Evolutionary conservation across 129 eudicot species (phyloP).

Genomic region (Sambucus nigra): DNA sequence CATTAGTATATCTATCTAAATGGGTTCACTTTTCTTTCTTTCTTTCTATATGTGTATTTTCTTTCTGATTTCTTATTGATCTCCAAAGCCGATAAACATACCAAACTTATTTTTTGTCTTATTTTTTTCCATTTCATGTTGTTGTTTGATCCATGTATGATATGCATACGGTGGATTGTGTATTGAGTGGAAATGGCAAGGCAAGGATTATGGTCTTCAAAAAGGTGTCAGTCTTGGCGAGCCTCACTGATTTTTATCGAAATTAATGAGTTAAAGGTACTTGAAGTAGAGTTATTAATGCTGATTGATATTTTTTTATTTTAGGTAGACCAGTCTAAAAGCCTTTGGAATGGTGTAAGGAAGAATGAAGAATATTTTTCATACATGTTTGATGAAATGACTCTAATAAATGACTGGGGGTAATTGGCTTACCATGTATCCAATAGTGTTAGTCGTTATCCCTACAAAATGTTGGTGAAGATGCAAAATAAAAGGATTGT

Average conservation of each 20-base stretch:
- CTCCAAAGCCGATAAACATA: too few relatives aligned
- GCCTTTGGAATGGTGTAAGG: constrained; percentile 36
- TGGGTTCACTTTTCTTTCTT: too few relatives aligned
- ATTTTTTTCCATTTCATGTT: too few relatives aligned
- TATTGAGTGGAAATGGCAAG: constrained; percentile 84
- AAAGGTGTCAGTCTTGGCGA: constrained; percentile 29
- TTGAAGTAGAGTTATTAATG: neutral
- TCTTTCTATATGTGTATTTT: too few relatives aligned
- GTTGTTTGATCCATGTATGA: too few relatives aligned
- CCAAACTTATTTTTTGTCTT: too few relatives aligned
- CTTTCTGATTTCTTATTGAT: too few relatives aligned
- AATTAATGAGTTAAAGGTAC: neutral
- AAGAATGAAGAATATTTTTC: constrained; percentile 43
- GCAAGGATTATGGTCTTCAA: constrained; percentile 39
- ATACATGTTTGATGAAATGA: constrained; percentile 52
- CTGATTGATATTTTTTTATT: constrained; percentile 11
- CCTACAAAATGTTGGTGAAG: too few relatives aligned
- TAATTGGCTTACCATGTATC: constrained; percentile 46
- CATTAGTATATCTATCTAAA: too few relatives aligned
- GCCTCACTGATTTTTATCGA: neutral
- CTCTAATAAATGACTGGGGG: constrained; percentile 78
- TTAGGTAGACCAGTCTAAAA: constrained; percentile 35
- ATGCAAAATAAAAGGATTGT: too few relatives aligned
- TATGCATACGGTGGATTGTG: too few relatives aligned
- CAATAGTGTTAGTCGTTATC: constrained; percentile 25